Evolutionary conservation across 1,284 basidiomycete genomes (phyloP).

Genomic region (Naganishia albida): DNA sequence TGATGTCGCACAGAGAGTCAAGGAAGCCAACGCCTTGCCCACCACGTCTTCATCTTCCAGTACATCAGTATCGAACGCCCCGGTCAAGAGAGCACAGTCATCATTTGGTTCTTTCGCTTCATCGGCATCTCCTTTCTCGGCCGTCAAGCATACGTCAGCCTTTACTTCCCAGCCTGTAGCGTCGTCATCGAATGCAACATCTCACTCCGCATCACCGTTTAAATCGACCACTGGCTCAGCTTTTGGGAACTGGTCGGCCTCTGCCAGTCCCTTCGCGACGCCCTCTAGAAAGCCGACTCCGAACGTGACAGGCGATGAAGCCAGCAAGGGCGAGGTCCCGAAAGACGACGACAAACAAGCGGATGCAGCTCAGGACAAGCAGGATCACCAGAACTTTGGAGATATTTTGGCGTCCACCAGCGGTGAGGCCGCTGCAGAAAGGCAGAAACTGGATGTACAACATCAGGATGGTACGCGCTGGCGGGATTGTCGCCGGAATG

Average conservation of each 20-base stretch:
- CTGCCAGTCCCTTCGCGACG: slow-evolving; percentile 35
- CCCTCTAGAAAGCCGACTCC: slow-evolving; percentile 40
- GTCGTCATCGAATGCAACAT: slow-evolving; percentile 35
- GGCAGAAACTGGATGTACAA: slow-evolving; percentile 56
- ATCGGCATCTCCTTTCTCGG: slow-evolving; percentile 62
- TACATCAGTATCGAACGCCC: slow-evolving; percentile 23
- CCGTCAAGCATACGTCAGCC: slow-evolving; percentile 29
- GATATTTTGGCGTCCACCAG: slow-evolving; percentile 41
- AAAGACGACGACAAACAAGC: slow-evolving; percentile 61
- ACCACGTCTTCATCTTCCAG: slow-evolving; percentile 26
- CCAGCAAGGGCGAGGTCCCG: slow-evolving; percentile 54
- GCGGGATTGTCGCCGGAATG: slow-evolving; percentile 9
- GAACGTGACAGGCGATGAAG: slow-evolving; percentile 36
- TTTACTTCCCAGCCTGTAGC: slow-evolving; percentile 32
- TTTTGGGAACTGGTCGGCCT: slow-evolving; percentile 32
- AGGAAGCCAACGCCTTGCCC: slow-evolving; percentile 41
- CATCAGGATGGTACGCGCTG: slow-evolving; percentile 68
- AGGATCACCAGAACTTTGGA: slow-evolving; percentile 39
- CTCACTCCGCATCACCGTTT: slow-evolving; percentile 39
- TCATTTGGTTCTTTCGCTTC: slow-evolving; percentile 66
- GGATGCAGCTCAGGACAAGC: slow-evolving; percentile 48
- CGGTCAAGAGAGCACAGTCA: slow-evolving; percentile 42
- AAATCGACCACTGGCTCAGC: slow-evolving; percentile 23
- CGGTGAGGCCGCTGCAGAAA: slow-evolving; percentile 46
- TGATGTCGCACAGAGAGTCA: slow-evolving; percentile 45